Base-by-base conservation (phyloP, 768 basidiomycete genomes). In the Tremella fuciformis region DNA sequence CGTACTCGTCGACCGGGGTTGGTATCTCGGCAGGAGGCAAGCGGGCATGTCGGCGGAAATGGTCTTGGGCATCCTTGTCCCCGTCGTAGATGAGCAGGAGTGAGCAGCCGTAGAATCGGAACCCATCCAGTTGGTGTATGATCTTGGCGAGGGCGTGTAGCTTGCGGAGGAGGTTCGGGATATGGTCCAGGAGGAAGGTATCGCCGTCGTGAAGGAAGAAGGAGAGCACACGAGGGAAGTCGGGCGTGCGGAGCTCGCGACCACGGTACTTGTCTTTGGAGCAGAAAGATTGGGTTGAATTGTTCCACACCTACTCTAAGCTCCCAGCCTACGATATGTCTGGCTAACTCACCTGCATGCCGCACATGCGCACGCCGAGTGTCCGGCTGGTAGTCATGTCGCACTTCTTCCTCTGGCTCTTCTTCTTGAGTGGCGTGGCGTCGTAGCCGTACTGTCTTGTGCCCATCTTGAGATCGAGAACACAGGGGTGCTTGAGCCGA, bases 401-500 rank as follows among this genome's bases (percentile, higher is more conserved):
- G 74, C 96, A 98, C 79, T 99, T 99, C 79, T 96, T 96, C 55
- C 93, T 84, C 80, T 99, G 96, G 73, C 93, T 97, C 80, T 88
- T 92, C 84, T 96, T 97, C 81, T 99, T 99, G 53, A 85, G 81
- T 0, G 86, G 79, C 8, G 87, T 88, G 22, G 96, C 96, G 67
- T 96, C 91, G 80, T 94, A 88, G 18, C 96, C 96, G 77, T 98
- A 97, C 79, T 99, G 96, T 34, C 96, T 82, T 26, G 93, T 97
- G n/a, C 96, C 96, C 96, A 98, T 98, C 81, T 99, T 99, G 68
- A 99, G 80, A 77, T 99, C 96, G 70, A 98, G 84, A 41, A 99
- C 94, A 71, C 96, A 99, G 8, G 96, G 89, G 50, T 83, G 84
- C 77, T 88, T 93, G 71, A 96, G 77, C 34, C 88, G 81, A 22